Evolutionary conservation across 2,329 filamentous ascomycete genomes (phyloP), one percentile per base, ranked within the genome.

Genomic region (Malbranchea zuffiana): DNA sequence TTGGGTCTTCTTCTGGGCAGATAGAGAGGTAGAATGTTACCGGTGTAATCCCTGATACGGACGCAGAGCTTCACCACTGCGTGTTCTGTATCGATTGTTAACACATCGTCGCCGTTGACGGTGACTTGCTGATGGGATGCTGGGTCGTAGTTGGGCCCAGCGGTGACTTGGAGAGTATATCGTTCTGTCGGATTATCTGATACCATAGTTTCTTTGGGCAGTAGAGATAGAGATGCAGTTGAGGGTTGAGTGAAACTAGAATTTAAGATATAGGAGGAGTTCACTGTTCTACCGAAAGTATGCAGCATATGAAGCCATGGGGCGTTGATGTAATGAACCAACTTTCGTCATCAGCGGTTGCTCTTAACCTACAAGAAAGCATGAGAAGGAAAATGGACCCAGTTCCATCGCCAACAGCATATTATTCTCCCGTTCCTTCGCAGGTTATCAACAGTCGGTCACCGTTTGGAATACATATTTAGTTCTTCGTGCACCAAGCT

Each of bases 111-210:
- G 7, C 67, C 69, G 62, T 95, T 96, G 55, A 95, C 81, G 3
- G 73, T 71, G 6, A 95, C 78, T 18, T 75, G 65, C 42, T 77
- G 62, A 50, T 94, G 86, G n/a, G 72, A 72, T n/a, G 68, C 60
- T 21, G 69, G 60, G 54, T 90, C 75, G 61, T 95, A 93, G 45
- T 67, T 66, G 1, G 82, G 69, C 2, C 88, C 88, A 1, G 84
- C 84, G 0, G 85, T 92, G 38, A 95, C 79, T 47, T 74, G 75
- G 44, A 96, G 71, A 34, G 83, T 71, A 59, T 90, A 94, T 25
- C 51, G 32, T n/a, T 34, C n/a, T n/a, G 31, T 21, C 13, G 35
- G 11, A 3, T 41, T 35, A 6, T 39, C 27, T 3, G 34, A 30
- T 15, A 35, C 34, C 43, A 45, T 45, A 31, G 23, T 38, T 11